Percentiles rank a stretch among this genome's conserved stretches.
Evolutionary conservation across 2,329 filamentous ascomycete genomes (phyloP).

Genomic region (Penicillium sp.): DNA sequence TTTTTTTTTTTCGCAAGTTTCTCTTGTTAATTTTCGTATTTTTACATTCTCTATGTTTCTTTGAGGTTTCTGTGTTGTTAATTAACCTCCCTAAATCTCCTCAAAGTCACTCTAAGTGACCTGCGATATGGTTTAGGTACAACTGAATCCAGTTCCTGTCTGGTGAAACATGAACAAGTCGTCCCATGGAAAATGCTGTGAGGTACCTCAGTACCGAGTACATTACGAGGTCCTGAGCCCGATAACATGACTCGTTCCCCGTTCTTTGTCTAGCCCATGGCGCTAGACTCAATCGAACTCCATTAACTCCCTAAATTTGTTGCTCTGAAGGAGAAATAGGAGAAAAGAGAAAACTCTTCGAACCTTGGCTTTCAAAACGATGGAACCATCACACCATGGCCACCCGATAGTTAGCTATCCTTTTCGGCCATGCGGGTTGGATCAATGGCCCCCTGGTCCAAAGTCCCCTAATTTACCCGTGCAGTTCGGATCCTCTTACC

Average conservation of each 20-base stretch:
- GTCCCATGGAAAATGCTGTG: neutral
- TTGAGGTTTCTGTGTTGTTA: neutral
- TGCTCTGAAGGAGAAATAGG: neutral
- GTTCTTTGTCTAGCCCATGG: constrained; percentile 9
- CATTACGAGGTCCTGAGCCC: neutral
- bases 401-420: constrained; percentile 1
- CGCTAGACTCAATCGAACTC: constrained; percentile 5
- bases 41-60: neutral
- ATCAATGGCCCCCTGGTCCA: constrained; percentile 6
- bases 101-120: neutral
- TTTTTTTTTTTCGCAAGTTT: neutral
- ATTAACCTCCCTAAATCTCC: neutral
- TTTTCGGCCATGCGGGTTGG: constrained; percentile 23
- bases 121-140: neutral
- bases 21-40: neutral
- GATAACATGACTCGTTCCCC: neutral
- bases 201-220: too few relatives aligned
- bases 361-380: constrained; percentile 2
- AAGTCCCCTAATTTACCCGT: constrained; percentile 23
- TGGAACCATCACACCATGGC: constrained; percentile 11
- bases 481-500: constrained; percentile 19
- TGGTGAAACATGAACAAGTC: neutral
- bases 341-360: constrained; percentile 9
- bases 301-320: neutral
- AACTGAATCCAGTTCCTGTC: neutral